These are phyloP conservation scores for Paramecium biaurelia DNA, from an alignment of 73 alveolate species.

Conservation along the genomic window DNA sequence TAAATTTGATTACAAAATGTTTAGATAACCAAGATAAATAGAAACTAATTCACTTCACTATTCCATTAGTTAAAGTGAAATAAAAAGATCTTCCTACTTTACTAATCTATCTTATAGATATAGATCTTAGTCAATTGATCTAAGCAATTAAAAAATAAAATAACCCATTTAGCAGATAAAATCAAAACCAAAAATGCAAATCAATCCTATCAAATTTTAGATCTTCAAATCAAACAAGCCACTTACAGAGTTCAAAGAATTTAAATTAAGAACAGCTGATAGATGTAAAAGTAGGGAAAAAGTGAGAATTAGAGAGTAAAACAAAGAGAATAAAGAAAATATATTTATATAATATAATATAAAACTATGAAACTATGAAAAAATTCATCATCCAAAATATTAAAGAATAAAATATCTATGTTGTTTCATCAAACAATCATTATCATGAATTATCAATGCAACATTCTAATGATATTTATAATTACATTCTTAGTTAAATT, in stretches of 20 bases:
- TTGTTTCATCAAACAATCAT: conserved; percentile 20
- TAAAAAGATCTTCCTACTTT: background rate
- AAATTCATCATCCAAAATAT: background rate
- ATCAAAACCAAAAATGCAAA: background rate
- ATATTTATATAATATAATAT: background rate
- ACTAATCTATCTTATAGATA: background rate
- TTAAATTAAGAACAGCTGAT: conserved; percentile 19
- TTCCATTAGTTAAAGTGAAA: background rate
- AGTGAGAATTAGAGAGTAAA: background rate
- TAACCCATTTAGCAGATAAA: background rate
- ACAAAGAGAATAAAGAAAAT: conserved; percentile 3
- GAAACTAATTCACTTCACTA: conserved; percentile 1
- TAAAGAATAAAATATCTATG: background rate
- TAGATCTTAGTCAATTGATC: background rate
- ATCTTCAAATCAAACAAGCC: conserved; percentile 18
- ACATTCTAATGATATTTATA: conserved; percentile 9
- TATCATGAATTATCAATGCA: background rate
- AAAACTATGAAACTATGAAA: background rate
- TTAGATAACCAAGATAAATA: background rate
- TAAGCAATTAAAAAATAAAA: background rate
- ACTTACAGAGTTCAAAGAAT: conserved; percentile 43
- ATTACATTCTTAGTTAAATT: background rate
- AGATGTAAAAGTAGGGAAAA: background rate
- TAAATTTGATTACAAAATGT: background rate
- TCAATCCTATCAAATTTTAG: background rate